Evolutionary conservation across 805 yeast genomes (phyloP).

Genomic region (Isabelozyma rhagii): DNA sequence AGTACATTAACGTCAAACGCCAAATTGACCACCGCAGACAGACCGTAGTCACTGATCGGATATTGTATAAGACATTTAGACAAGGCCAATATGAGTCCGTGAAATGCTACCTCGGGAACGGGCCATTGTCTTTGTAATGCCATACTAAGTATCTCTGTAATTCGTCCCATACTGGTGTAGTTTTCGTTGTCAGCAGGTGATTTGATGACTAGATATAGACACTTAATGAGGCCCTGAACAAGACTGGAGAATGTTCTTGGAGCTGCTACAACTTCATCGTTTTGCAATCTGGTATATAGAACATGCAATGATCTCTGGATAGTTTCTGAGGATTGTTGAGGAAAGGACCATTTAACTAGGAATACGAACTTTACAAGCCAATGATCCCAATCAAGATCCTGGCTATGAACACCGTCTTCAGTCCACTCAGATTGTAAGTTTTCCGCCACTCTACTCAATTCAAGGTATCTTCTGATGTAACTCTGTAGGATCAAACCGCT

Average conservation of each 20-base stretch:
- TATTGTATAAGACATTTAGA: not conserved
- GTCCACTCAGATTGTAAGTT: slow-evolving; percentile 13
- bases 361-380: slow-evolving; percentile 21
- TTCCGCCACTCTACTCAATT: slow-evolving; percentile 20
- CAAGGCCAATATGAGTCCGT: not conserved
- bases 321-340: slow-evolving; percentile 2
- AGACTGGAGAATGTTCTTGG: not conserved
- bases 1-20: slow-evolving; percentile 5
- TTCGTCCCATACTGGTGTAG: not conserved
- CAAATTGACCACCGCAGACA: not conserved
- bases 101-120: not conserved
- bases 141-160: not conserved
- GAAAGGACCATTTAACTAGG: slow-evolving; percentile 11
- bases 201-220: not conserved
- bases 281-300: not conserved
- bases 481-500: slow-evolving; percentile 54
- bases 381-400: slow-evolving; percentile 7
- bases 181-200: not conserved
- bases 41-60: not conserved
- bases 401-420: not conserved
- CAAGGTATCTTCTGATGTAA: slow-evolving; percentile 39
- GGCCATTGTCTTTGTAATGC: not conserved
- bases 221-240: not conserved
- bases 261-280: not conserved
- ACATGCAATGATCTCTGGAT: not conserved